Evolutionary conservation across 139 green algal species (phyloP), one percentile per base, ranked within the genome.

Genomic region (Tetraselmis chui): DNA sequence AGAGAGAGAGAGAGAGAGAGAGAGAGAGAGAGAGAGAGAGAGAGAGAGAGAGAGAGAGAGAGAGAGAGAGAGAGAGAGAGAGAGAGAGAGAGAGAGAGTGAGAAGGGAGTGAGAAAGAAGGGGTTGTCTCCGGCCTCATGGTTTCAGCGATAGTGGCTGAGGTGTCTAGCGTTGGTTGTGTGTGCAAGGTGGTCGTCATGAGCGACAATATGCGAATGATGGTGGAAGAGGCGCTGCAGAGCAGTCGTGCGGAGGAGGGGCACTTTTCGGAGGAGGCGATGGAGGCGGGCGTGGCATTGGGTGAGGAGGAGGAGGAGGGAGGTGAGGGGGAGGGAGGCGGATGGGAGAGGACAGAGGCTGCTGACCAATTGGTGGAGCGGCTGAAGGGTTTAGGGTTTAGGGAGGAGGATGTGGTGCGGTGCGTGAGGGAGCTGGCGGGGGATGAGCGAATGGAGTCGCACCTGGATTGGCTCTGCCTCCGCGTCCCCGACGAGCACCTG

Each of bases 401-500:
- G 28, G 76, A 79, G 1, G 23, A 77, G 1, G 89, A 94, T 74
- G 88, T 85, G 27, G 28, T 76, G 27, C 25, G 76, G 28, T 29
- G 24, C 23, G 81, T 29, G 2, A 5, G 59, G 31, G 28, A 25
- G 1, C 32, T 75, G 2, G 81, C 78, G 30, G 59, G 28, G 22
- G 77, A 67, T 1, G 59, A 59, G 1, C 58, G 29, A 0, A 28
- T 92, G 31, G 80, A 87, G 30, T 79, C 79, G 1, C 84, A 87
- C 29, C 83, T 96, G 45, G 93, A 96, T 81, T 97, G 92, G 92
- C 89, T 96, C 67, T 92, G 91, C 59, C 30, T 97, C 18, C 67
- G 89, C 59, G 58, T 95, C 25, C 87, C 90, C 18, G 82, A 89
- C 25, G 88, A 93, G 1, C 76, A 89, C 30, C 83, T 97, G 82